Percentiles rank a stretch among this genome's conserved stretches.
phyloP scores from a whole-genome alignment of 305 asterid genomes.

The Nicotiana rustica region DNA sequence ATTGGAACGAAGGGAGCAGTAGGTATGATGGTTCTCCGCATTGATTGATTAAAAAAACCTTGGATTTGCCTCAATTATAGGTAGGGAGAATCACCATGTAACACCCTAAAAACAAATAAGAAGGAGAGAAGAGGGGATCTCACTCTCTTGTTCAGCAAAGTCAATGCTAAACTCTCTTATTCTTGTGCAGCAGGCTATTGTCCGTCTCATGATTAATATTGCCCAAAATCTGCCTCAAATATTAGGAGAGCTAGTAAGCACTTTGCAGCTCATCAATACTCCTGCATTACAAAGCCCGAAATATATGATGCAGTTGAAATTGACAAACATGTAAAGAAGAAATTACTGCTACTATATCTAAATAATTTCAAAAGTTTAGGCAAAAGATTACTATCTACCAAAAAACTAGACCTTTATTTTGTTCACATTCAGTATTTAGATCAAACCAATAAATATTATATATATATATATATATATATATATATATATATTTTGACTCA shows the following conservation, averaged over 20 bases:
- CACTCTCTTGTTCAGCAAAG: slow-evolving; percentile 82
- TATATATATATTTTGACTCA: too few relatives aligned
- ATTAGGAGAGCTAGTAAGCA: too few relatives aligned
- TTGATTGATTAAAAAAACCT: neutral
- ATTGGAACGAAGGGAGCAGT: too few relatives aligned
- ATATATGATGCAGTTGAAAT: neutral
- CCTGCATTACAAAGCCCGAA: neutral
- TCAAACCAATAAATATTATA: too few relatives aligned
- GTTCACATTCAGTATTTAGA: too few relatives aligned
- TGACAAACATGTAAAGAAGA: neutral
- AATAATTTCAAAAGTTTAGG: too few relatives aligned
- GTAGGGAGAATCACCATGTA: neutral
- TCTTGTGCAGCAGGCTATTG: slow-evolving; percentile 76
- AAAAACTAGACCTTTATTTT: too few relatives aligned
- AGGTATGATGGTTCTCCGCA: neutral
- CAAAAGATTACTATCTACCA: too few relatives aligned
- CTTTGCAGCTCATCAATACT: neutral
- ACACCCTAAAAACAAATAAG: neutral
- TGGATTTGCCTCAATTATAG: slow-evolving; percentile 24
- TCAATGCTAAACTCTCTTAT: slow-evolving; percentile 67
- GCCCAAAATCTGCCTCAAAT: neutral
- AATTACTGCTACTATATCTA: too few relatives aligned
- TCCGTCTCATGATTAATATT: slow-evolving; percentile 52
- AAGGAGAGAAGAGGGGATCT: slow-evolving; percentile 13
- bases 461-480: too few relatives aligned